These are phyloP conservation scores for Paecilomyces sp. DNA, from an alignment of 2,329 filamentous ascomycete species.

Conservation along the genomic window DNA sequence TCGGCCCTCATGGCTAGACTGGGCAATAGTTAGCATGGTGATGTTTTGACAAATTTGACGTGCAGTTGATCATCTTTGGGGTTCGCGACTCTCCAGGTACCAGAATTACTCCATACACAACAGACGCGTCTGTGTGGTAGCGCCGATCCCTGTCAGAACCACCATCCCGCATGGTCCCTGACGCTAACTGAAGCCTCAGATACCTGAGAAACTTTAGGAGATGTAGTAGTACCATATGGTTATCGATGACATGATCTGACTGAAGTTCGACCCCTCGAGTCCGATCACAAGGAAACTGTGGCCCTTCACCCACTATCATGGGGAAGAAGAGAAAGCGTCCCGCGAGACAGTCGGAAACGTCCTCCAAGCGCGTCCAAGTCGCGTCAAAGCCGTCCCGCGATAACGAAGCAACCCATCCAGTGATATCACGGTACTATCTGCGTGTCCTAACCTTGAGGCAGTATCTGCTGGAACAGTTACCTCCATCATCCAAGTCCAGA, in stretches of 20 bases:
- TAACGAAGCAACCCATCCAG: constrained; percentile 42
- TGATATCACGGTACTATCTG: constrained; percentile 63
- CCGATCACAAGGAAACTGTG: neutral
- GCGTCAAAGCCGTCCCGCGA: constrained; percentile 12
- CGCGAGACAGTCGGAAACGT: constrained; percentile 12
- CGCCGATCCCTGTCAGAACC: neutral
- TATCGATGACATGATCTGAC: neutral
- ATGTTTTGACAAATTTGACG: neutral
- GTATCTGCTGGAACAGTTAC: constrained; percentile 61
- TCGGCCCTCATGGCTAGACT: neutral
- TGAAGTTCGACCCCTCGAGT: neutral
- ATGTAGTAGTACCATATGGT: neutral
- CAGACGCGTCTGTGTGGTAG: neutral
- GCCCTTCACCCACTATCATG: constrained; percentile 19
- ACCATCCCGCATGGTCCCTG: neutral
- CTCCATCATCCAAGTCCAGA: constrained; percentile 54
- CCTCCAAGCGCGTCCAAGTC: constrained; percentile 19
- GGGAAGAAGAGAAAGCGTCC: constrained; percentile 37
- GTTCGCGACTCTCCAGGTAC: neutral
- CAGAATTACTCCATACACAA: neutral
- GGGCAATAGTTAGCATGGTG: neutral
- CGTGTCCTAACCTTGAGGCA: constrained; percentile 60
- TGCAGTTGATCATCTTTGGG: neutral
- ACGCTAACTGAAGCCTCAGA: neutral
- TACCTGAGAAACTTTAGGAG: neutral